Conservation (phyloP, 345 rosid genomes). For the Hevea brasiliensis region DNA sequence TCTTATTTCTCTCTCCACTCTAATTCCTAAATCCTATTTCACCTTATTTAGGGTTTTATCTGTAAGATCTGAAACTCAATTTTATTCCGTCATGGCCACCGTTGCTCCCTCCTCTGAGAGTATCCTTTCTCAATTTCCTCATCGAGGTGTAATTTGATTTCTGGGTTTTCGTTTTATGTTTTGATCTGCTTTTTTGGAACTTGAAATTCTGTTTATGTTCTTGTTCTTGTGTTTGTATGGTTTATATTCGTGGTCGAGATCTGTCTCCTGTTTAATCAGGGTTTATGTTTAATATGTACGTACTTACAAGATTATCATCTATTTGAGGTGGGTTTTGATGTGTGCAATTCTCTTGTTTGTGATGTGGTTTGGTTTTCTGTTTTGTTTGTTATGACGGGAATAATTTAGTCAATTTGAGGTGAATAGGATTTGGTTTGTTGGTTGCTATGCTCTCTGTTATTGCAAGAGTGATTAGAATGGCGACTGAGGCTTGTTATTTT, state of each 20-base stretch:
- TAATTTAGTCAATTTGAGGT: neutral
- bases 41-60: slow-evolving; percentile 16
- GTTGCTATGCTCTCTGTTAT: no score
- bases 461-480: neutral
- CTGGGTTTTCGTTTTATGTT: slow-evolving; percentile 13
- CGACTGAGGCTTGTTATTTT: neutral
- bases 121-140: slow-evolving; percentile 47
- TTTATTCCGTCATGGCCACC: slow-evolving; percentile 49
- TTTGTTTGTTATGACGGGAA: neutral
- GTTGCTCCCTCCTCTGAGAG: slow-evolving; percentile 70
- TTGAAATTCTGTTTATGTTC: slow-evolving; percentile 3
- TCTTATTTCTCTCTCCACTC: no score
- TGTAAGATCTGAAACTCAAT: neutral
- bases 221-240: neutral
- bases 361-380: no score
- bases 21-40: neutral
- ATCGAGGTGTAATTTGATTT: slow-evolving; percentile 30
- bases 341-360: neutral
- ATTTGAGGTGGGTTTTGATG: neutral
- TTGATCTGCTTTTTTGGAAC: slow-evolving; percentile 1
- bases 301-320: no score
- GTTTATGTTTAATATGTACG: no score
- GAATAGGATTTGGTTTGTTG: no score
- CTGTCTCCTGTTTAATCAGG: neutral
- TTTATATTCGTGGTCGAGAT: neutral